Evolutionary conservation across 768 basidiomycete species (phyloP).

Genomic region (Chlorophyllum brunneum): DNA sequence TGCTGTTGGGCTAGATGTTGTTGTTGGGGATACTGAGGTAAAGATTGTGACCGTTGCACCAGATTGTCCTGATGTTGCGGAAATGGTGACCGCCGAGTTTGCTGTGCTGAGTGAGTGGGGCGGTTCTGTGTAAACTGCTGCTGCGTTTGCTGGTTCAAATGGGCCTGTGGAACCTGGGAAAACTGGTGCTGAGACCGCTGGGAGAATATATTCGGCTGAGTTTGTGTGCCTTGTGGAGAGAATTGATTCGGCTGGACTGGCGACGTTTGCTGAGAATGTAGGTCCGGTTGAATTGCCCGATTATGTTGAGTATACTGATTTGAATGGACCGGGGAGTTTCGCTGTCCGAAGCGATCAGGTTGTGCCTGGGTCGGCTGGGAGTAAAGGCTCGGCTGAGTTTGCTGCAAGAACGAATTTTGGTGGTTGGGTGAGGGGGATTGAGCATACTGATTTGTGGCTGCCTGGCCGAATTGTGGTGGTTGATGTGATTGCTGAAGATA

Average conservation of each 20-base stretch:
- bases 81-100: background rate
- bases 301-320: slow-evolving; percentile 3
- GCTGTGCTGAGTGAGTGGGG: background rate
- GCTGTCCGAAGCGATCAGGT: background rate
- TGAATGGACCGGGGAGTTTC: slow-evolving; percentile 1
- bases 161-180: background rate
- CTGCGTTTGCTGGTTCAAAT: background rate
- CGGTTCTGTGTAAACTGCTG: background rate
- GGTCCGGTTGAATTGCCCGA: background rate
- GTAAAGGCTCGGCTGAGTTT: background rate
- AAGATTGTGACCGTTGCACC: background rate
- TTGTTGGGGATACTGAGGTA: slow-evolving; percentile 1
- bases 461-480: background rate
- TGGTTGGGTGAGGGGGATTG: background rate
- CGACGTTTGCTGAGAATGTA: slow-evolving; percentile 2
- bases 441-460: background rate
- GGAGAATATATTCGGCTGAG: slow-evolving; percentile 1
- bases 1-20: background rate
- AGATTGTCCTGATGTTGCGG: background rate
- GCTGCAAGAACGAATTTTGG: background rate
- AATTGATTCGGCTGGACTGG: slow-evolving; percentile 4
- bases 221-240: background rate
- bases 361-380: background rate
- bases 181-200: slow-evolving; percentile 5
- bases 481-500: background rate